Evolutionary conservation across 2,329 filamentous ascomycete species (phyloP), one percentile per base, ranked within the genome.

Genomic region (Trichoderma guizhouense): DNA sequence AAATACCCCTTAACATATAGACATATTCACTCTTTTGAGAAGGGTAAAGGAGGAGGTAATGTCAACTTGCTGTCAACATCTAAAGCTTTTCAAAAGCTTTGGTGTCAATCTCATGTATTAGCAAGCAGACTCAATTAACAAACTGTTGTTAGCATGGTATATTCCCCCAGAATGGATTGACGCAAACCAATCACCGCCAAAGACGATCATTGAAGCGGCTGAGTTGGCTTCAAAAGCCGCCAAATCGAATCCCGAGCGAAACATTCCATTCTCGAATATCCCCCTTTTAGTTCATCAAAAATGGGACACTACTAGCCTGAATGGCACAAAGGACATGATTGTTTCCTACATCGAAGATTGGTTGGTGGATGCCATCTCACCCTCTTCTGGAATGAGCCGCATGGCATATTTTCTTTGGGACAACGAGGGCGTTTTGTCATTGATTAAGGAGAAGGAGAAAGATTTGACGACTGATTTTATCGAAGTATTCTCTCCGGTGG

Each of bases 351-450:
- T 77, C 14, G 76, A 77, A 55, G 67, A 71, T 53, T 77, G 76
- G 76, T 72, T 77, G 47, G 47, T 18, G 5, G 72, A 72, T 43
- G 53, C 74, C 24, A 61, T 74, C 12, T 51, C 72, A 24, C 36
- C 71, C 12, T 62, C 71, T 28, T 57, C 72, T 7, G 69, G 61
- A 15, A 55, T 26, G 26, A 57, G 30, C n/a, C 67, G 72, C 21
- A 77, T 76, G 75, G 75, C 76, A 5, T 77, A 77, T 43, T 75
- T 77, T 39, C 74, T 76, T 63, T 77, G 76, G 76, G 69, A 72
- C 7, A 75, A 77, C n/a, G 67, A 72, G 1, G 76, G 76, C 7
- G 73, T 76, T 26, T 32, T 68, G n/a, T 62, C 64, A 61, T 63
- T 77, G 18, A 72, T 76, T 11, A 69, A 73, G 5, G 72, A 74